A percentile compares a stretch with the other conserved stretches of the same genome.
Evolutionary conservation across 176 grass and related monocot species (phyloP).

Genomic region (Avena insularis): DNA sequence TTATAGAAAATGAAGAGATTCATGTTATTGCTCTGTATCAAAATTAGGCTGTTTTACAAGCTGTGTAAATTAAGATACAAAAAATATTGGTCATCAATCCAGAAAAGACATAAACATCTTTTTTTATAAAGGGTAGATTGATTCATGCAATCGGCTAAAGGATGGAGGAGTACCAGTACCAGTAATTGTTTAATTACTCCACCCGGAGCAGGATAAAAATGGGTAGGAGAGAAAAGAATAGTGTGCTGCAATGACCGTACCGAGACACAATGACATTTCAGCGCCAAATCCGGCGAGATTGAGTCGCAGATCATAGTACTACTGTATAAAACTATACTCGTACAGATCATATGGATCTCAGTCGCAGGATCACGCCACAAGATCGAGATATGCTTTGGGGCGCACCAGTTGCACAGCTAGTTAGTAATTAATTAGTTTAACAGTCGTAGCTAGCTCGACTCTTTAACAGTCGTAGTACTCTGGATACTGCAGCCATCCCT

Average conservation of each 20-base stretch:
- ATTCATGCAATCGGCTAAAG: background rate
- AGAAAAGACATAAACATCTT: background rate
- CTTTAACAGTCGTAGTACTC: no score
- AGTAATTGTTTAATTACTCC: background rate
- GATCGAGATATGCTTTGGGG: conserved; percentile 29
- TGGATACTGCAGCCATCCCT: background rate
- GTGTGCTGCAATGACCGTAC: conserved; percentile 39
- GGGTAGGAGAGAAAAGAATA: background rate
- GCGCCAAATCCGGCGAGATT: conserved; percentile 47
- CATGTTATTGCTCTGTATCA: background rate
- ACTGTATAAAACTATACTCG: background rate
- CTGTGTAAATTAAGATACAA: background rate
- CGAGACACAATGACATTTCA: conserved; percentile 42
- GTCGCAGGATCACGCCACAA: conserved; percentile 41
- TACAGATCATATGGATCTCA: background rate
- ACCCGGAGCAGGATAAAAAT: background rate
- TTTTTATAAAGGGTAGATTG: background rate
- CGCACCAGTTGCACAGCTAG: background rate
- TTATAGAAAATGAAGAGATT: background rate
- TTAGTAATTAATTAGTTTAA: background rate
- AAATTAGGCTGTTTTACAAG: background rate
- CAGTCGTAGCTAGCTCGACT: background rate
- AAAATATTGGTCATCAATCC: background rate
- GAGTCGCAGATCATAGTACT: background rate
- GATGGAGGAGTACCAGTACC: background rate